These are phyloP conservation scores for Dipodascus albidus DNA, from an alignment of 805 yeast species.

Conservation along the genomic window DNA sequence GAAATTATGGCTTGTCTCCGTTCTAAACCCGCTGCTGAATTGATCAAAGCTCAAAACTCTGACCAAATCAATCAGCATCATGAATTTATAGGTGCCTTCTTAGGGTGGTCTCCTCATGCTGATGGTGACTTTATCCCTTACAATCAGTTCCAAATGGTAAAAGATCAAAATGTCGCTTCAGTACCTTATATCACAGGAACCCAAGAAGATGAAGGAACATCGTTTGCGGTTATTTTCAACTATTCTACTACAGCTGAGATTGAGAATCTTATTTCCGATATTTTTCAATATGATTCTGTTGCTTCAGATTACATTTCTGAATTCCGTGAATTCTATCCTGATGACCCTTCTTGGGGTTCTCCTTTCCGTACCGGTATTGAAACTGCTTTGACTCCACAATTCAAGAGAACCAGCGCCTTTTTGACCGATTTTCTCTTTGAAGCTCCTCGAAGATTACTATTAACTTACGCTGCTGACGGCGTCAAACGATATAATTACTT, in stretches of 20 bases:
- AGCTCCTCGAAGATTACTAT: slow-evolving; percentile 9
- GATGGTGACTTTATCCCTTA: slow-evolving; percentile 9
- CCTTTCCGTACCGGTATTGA: slow-evolving; percentile 10
- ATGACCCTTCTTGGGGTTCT: slow-evolving; percentile 9
- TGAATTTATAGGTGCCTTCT: slow-evolving; percentile 6
- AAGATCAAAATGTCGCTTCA: slow-evolving; percentile 4
- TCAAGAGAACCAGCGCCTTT: slow-evolving; percentile 11
- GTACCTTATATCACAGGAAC: slow-evolving; percentile 12
- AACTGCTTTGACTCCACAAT: slow-evolving; percentile 8
- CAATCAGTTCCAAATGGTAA: slow-evolving; percentile 4
- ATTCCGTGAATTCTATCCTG: slow-evolving; percentile 8
- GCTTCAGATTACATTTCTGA: neutral
- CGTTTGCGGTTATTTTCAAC: slow-evolving; percentile 5
- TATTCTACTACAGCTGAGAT: slow-evolving; percentile 6
- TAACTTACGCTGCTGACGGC: slow-evolving; percentile 3
- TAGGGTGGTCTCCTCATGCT: slow-evolving; percentile 7
- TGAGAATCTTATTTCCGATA: neutral
- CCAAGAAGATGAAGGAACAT: slow-evolving; percentile 14
- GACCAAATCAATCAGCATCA: slow-evolving; percentile 4
- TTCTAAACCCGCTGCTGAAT: slow-evolving; percentile 4
- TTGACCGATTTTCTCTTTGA: slow-evolving; percentile 11
- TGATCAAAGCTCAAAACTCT: slow-evolving; percentile 6
- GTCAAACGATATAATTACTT: neutral
- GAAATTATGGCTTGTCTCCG: slow-evolving; percentile 8
- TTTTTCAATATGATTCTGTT: neutral